Evolutionary conservation across 2,329 filamentous ascomycete species (phyloP), one percentile per base, ranked within the genome.

Genomic region (Simplicillium aogashimaense): DNA sequence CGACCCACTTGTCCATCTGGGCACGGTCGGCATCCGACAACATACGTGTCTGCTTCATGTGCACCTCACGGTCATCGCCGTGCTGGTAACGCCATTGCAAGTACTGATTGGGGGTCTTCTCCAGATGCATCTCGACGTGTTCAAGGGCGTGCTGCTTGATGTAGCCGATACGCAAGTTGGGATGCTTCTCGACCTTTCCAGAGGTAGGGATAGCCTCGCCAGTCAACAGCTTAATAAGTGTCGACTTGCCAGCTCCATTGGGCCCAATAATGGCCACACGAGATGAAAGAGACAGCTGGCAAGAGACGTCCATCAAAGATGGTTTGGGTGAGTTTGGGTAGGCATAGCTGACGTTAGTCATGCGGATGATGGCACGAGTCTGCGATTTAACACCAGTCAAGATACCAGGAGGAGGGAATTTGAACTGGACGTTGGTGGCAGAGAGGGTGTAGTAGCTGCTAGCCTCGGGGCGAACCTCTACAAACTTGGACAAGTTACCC

Each of bases 81-180:
- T 97, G 87, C 54, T 86, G 86, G 59, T 97, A 98, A 54, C 92
- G 86, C 92, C 92, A 98, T 66, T 97, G 92, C 29, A 98, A 76
- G 58, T 98, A 98, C 66, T 98, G 92, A 61, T 95, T 97, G 32
- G 92, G 92, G 0, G 92, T 98, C 78, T 98, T 98, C 66, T 98
- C 92, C 52, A 97, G 72, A 58, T 98, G 92, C 90, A 95, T 95
- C 67, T 98, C 90, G 10, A 98, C 92, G 77, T 98, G 92, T 72
- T 98, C 92, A 11, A 98, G 75, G 35, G 92, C 92, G 64, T 98
- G 92, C 70, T 98, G 92, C 71, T 97, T 97, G 70, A 98, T 97
- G 71, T 98, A 98, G 40, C 92, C 92, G 54, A 98, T 95, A 73
- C 92, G 89, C 56, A 98, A 68, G 63, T 98, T 98, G 50, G 92